Evolutionary conservation across 1,139 yeast species (phyloP), one percentile per base, ranked within the genome.

Genomic region (Nakaseomyces uthaithaninus): DNA sequence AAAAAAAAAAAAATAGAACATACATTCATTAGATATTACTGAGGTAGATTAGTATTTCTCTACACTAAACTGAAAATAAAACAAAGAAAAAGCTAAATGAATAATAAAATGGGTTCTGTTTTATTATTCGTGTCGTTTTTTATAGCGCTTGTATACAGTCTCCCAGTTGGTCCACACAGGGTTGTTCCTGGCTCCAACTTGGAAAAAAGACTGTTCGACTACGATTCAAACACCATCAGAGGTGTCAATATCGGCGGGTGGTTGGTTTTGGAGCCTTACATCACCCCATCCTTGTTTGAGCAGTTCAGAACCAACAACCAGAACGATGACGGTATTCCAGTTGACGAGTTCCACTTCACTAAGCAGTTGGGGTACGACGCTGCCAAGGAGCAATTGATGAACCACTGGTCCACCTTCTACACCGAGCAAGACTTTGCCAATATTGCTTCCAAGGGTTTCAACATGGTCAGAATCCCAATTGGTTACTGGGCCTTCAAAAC

Each of bases 231-330:
- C 18, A 33, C 37, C 24, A 69, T 84, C 20, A 65, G 76, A 34
- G 96, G 96, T 46, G 87, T 87, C 40, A 86, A 85, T 55, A 66
- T 87, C 24, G 96, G 96, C 39, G 95, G 96, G 16, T 87, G 96
- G 96, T 72, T 87, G 48, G 85, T 87, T 1, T 65, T 86, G 36
- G 96, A 87, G 64, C 84, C 91, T 1, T 87, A 74, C 60, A 87
- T 89, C 55, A 83, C 85, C 1, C 95, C 95, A 2, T 77, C 91
- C 1, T 62, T 89, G 44, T 89, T 84, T 58, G 75, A 75, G 48
- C 69, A 69, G 3, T 59, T 56, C 53, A 52, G 62, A 26, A 53
- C 56, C 3, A 51, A 48, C 36, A 33, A 22, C 10, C 3, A 46
- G 33, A 54, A 52, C 43, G 63, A 60, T 28, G 59, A 55, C 16